Conservation (phyloP, 192 early-diverging fungal species). For the Coemansia asiatica region DNA sequence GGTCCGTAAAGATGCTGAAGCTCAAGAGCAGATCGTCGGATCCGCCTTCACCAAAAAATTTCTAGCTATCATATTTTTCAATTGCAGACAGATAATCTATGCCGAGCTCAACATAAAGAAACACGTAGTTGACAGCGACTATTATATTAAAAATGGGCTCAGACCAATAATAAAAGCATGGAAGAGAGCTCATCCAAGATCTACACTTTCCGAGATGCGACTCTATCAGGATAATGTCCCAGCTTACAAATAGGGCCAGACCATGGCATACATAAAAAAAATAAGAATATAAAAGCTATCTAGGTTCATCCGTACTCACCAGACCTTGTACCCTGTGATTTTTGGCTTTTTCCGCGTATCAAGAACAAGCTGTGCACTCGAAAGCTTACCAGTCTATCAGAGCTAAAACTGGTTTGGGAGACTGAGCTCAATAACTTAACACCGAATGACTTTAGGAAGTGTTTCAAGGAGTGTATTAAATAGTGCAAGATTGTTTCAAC, state of each 20-base stretch:
- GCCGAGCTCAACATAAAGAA: background rate
- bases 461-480: background rate
- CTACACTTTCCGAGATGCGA: background rate
- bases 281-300: conserved; percentile 2
- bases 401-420: background rate
- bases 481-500: background rate
- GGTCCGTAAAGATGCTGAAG: background rate
- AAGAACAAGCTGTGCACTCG: background rate
- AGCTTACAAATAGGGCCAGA: background rate
- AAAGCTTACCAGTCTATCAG: background rate
- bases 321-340: conserved; percentile 10
- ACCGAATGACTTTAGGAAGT: background rate
- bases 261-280: background rate
- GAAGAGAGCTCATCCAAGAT: background rate
- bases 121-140: background rate
- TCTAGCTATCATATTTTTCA: background rate
- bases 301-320: conserved; percentile 11
- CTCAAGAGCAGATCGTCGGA: background rate
- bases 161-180: background rate
- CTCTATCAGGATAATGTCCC: conserved; percentile 13
- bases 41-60: background rate
- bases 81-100: background rate
- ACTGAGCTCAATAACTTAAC: background rate
- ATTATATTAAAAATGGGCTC: background rate
- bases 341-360: too few relatives aligned